Base-by-base conservation (phyloP, 805 yeast species). In the Saturnispora diversa region DNA sequence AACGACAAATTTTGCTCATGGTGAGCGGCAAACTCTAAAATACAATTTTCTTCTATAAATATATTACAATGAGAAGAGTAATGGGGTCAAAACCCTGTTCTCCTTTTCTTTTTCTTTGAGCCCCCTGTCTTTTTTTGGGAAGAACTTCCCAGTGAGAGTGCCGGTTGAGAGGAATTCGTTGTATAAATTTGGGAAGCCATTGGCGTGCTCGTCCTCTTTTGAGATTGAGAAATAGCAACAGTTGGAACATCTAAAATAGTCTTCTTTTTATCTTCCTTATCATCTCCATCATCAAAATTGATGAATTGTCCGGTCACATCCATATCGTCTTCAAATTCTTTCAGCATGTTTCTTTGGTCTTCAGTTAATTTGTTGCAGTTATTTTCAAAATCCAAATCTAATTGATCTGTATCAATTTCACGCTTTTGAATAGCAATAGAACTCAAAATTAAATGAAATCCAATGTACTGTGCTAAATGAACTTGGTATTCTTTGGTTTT, bases 271-370 rank as follows among this genome's bases (percentile, higher is more conserved):
- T 31, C 25, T 27, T 17, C 34, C 44, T 27, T 33, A 6, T 28
- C 35, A 7, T 39, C 27, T 6, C 35, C 37, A 8, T 40, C 44
- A n/a, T 24, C 40, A 4, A 30, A 41, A 5, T 23, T 15, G 25
- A 42, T 43, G 22, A 28, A 38, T 9, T 33, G 31, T 4, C 46
- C 39, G 8, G 44, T 34, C n/a, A 40, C 27, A 31, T 38, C 26
- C 36, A 43, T 43, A 37, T 49, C 49, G 11, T 26, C 30, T 15
- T 48, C 46, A 31, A 49, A 49, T 2, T 41, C 28, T 3, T 35
- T 28, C 5, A 48, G 12, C 25, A 49, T 31, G 6, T 35, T 36
- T 6, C 21, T 19, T 19, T 42, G 35, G n/a, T 44, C 42, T 7
- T 35, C 32, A 3, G 40, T 39, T 24, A 48, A 33, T 13, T 24